A percentile compares a stretch with the other conserved stretches of the same genome.
Evolutionary conservation across 2,329 filamentous ascomycete species (phyloP).

Genomic region (Talaromyces sp.): DNA sequence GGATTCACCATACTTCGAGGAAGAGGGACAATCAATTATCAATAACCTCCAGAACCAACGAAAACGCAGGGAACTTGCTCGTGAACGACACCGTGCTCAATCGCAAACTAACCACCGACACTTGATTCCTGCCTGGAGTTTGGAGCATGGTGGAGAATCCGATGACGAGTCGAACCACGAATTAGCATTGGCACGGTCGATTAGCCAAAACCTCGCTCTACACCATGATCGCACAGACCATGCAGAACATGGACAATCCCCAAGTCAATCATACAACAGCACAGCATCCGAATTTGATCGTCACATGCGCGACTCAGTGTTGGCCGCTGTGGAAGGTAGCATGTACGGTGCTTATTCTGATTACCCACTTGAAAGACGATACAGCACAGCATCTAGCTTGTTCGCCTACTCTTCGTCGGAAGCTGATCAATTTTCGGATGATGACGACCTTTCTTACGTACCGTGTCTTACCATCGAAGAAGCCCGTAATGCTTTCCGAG

Average conservation of each 20-base stretch:
- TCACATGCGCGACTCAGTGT: conserved; percentile 28
- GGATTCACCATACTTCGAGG: conserved; percentile 57
- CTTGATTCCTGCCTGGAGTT: conserved; percentile 71
- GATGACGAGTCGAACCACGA: conserved; percentile 46
- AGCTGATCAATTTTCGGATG: conserved; percentile 45
- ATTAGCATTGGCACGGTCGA: conserved; percentile 30
- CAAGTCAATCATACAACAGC: conserved; percentile 51
- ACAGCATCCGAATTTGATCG: conserved; percentile 43
- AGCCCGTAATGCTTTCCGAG: conserved; percentile 79
- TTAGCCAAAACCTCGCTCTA: conserved; percentile 33
- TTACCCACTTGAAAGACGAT: conserved; percentile 62
- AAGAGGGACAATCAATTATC: conserved; percentile 44
- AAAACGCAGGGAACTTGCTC: conserved; percentile 52
- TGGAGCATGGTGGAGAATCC: conserved; percentile 69
- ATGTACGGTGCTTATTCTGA: conserved; percentile 70
- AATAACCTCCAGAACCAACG: conserved; percentile 35
- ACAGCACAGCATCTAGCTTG: conserved; percentile 73
- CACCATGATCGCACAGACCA: conserved; percentile 22
- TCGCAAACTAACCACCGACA: conserved; percentile 51
- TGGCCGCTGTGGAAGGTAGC: conserved; percentile 66
- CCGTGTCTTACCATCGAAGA: conserved; percentile 86
- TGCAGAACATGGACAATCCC: conserved; percentile 47
- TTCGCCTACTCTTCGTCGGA: conserved; percentile 44
- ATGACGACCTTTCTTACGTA: conserved; percentile 88
- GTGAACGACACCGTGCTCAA: conserved; percentile 59